Conservation (phyloP, 768 basidiomycete genomes). For the Boletus reticuloceps region DNA sequence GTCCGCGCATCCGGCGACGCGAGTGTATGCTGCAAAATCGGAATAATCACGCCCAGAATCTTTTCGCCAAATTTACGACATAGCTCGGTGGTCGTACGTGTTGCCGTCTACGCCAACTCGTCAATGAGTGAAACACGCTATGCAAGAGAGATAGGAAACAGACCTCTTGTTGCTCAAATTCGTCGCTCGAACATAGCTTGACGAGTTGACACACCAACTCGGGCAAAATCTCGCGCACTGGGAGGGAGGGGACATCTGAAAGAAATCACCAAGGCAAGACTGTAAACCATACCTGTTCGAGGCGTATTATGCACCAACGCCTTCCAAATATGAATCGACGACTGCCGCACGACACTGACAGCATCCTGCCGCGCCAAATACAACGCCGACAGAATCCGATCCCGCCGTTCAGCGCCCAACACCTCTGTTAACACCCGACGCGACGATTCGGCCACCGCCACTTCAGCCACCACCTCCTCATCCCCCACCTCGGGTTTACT, state of each 20-base stretch:
- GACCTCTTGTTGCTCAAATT: conserved; percentile 90
- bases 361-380: conserved; percentile 94
- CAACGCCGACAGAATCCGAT: conserved; percentile 85
- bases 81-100: conserved; percentile 80
- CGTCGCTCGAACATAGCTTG: conserved; percentile 70
- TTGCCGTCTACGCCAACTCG: conserved; percentile 57
- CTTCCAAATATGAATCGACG: conserved; percentile 97
- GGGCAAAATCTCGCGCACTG: conserved; percentile 87
- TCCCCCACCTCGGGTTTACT: conserved; percentile 79
- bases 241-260: too few species aligned
- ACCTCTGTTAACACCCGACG: conserved; percentile 84
- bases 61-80: conserved; percentile 96
- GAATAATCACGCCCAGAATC: conserved; percentile 79
- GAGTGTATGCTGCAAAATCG: conserved; percentile 68
- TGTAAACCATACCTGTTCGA: conserved; percentile 60
- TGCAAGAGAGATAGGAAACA: neutral
- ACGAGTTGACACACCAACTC: conserved; percentile 80
- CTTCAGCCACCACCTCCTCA: conserved; percentile 65
- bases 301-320: conserved; percentile 95
- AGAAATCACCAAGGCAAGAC: too few species aligned
- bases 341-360: conserved; percentile 83
- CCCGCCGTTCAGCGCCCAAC: conserved; percentile 83
- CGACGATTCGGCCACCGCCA: conserved; percentile 69
- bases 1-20: conserved; percentile 61
- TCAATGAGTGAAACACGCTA: neutral